These are phyloP conservation scores for Didymellaceae sp. DNA, from an alignment of 2,329 filamentous ascomycete species.

Conservation along the genomic window DNA sequence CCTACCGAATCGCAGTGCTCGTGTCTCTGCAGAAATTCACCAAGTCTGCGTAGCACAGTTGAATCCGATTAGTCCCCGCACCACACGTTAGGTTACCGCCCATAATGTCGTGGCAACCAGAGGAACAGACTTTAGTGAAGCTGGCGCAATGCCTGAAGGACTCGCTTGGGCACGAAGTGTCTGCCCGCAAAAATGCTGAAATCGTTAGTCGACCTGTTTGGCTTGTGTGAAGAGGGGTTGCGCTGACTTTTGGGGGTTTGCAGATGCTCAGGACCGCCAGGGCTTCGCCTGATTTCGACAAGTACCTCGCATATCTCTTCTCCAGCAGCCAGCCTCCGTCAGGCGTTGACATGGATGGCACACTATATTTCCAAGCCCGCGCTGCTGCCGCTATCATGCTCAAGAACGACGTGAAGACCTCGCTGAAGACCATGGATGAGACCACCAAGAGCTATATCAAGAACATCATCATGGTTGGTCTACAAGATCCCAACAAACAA, in stretches of 20 bases:
- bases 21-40: neutral
- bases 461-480: constrained; percentile 74
- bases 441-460: constrained; percentile 78
- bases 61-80: constrained; percentile 19
- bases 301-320: constrained; percentile 93
- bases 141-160: constrained; percentile 88
- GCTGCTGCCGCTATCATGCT: constrained; percentile 91
- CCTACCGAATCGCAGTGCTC: constrained; percentile 4
- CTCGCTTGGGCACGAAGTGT: constrained; percentile 83
- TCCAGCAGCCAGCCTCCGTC: constrained; percentile 70
- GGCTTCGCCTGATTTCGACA: constrained; percentile 89
- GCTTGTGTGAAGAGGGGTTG: constrained; percentile 7
- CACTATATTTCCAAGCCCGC: constrained; percentile 77
- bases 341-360: constrained; percentile 64
- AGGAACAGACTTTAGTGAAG: constrained; percentile 85
- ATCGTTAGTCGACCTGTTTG: constrained; percentile 63
- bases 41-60: constrained; percentile 8
- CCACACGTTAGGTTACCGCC: constrained; percentile 21
- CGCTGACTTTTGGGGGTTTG: constrained; percentile 32
- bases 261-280: constrained; percentile 95
- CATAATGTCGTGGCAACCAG: constrained; percentile 89
- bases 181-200: constrained; percentile 87
- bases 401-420: constrained; percentile 85
- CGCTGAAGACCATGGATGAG: constrained; percentile 78
- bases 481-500: constrained; percentile 81